Evolutionary conservation across 2,329 filamentous ascomycete genomes (phyloP).

Genomic region (Rhexocercosporidium sp.): DNA sequence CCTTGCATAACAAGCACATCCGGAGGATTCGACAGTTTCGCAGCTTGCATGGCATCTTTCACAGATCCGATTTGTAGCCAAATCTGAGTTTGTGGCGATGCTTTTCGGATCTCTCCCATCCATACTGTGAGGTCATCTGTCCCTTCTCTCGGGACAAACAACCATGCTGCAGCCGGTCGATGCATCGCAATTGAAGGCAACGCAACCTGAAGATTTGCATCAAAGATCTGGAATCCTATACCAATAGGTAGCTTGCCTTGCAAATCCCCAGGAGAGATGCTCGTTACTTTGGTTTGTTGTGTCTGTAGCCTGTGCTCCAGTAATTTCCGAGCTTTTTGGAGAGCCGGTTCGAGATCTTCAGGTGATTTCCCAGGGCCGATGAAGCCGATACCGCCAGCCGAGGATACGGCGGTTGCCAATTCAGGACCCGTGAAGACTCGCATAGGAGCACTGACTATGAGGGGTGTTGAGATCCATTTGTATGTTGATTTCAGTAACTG

Average conservation of each 20-base stretch:
- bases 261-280: not conserved
- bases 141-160: slow-evolving; percentile 7
- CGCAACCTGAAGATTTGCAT: slow-evolving; percentile 44
- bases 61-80: slow-evolving; percentile 39
- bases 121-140: slow-evolving; percentile 24
- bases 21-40: slow-evolving; percentile 19
- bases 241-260: slow-evolving; percentile 47
- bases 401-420: slow-evolving; percentile 65
- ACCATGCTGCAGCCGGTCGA: slow-evolving; percentile 47
- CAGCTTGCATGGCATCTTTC: slow-evolving; percentile 27
- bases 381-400: slow-evolving; percentile 56
- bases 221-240: slow-evolving; percentile 51
- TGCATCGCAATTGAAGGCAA: slow-evolving; percentile 39
- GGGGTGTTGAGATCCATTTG: slow-evolving; percentile 61
- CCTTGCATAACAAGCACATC: slow-evolving; percentile 42
- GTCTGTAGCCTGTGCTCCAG: not conserved
- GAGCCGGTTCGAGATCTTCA: slow-evolving; percentile 24
- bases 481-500: slow-evolving; percentile 44
- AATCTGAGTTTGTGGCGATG: slow-evolving; percentile 27
- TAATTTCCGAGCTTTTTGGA: slow-evolving; percentile 32
- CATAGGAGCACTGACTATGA: slow-evolving; percentile 72
- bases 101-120: slow-evolving; percentile 15
- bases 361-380: slow-evolving; percentile 46
- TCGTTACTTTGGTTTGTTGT: not conserved
- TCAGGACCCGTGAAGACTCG: slow-evolving; percentile 59